Base-by-base conservation (phyloP, 2,329 filamentous ascomycete genomes). In the Aureobasidium musti region DNA sequence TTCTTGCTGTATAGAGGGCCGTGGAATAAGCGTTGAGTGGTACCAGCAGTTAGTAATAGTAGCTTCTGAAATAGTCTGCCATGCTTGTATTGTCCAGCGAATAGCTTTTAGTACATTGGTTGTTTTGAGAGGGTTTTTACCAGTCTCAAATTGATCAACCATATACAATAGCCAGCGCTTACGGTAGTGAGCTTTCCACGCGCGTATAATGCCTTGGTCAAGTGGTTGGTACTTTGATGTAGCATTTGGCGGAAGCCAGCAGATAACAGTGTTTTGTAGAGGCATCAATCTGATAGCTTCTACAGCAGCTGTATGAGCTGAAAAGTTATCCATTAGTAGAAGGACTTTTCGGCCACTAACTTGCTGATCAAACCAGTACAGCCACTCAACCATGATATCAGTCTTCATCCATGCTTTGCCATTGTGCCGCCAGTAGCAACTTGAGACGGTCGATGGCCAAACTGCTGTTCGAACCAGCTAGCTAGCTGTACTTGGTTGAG, bases 291-390 rank as follows among this genome's bases (percentile, higher is more conserved):
- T 23, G 21, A 47, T n/a, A 13, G 43, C 43, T 11, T 47, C 49
- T 19, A 68, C 53, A 28, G 63, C 67, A 17, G 35, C 49, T 47
- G 17, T 54, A 57, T 68, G 54, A 54, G 67, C 63, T n/a, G 35
- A 53, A 19, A 66, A 66, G 63, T 66, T 68, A 35, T 68, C 67
- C 33, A 68, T 66, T n/a, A 63, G 13, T 37, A 68, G 49, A 26
- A 68, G 63, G 6, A 68, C 67, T 63, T 57, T 45, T 2, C 56
- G 35, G n/a, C n/a, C n/a, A n/a, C n/a, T n/a, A n/a, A n/a, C n/a
- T n/a, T n/a, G n/a, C n/a, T n/a, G n/a, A n/a, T n/a, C n/a, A n/a
- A n/a, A n/a, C n/a, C n/a, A n/a, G n/a, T n/a, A n/a, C n/a, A n/a
- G n/a, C n/a, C n/a, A 68, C 49, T 68, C 63, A 19, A 57, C 37